Base-by-base conservation (phyloP, 495 filamentous ascomycete species). In the Gamarada debralockiae region DNA sequence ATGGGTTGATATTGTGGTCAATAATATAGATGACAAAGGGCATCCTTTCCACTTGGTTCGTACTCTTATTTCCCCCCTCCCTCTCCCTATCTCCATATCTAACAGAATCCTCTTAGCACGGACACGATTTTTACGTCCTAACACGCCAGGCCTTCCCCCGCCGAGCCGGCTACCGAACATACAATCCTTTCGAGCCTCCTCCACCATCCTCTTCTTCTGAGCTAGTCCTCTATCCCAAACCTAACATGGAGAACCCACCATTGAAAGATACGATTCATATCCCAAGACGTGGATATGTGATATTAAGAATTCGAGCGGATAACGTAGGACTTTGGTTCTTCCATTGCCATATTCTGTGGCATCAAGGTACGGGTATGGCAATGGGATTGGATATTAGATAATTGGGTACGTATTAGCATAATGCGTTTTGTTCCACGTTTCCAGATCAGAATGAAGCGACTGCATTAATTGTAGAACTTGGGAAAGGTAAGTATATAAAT, bases 291-390 rank as follows among this genome's bases (percentile, higher is more conserved):
- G 62, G 78, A 15, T 73, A 80, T 60, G 73, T 74, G 9, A 79
- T 84, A 5, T 61, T 85, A 39, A 74, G 81, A 27, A 83, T 83
- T 56, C 65, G 61, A 18, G 80, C 80, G 0, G 60, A 76, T 49
- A 95, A 95, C 62, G 84, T 87, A 21, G 90, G 85, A 48, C 75
- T 90, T 31, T 90, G 83, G 79, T 65, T 90, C 24, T 86, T 91
- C 65, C 88, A 92, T 63, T 91, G 88, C 69, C 86, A 89, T 66
- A 74, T 90, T 22, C 84, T 88, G 71, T 90, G 85, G 87, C 87
- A 90, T 60, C 76, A 88, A 36, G 80, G 77, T 55, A 80, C 79
- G 58, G 88, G 88, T 20, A 72, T 92, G 13, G 78, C 79, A 2
- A 83, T 79, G 8, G 85, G 80, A 5, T 39, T 64, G n/a, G 34